Conservation (phyloP, 768 basidiomycete genomes). For the Boletus rufocinnamomeus region DNA sequence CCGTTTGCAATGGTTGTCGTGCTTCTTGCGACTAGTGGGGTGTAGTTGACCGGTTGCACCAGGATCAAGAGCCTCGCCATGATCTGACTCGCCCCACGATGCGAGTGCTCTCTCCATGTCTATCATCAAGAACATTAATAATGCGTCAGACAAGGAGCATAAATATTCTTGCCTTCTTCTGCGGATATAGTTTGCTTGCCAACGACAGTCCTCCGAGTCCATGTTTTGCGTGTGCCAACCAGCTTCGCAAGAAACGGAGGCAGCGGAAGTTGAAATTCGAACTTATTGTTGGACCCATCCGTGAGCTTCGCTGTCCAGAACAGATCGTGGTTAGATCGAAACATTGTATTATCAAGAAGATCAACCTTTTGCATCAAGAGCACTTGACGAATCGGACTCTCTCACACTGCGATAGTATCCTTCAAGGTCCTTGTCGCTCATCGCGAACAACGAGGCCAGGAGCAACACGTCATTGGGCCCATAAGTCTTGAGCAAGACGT, state of each 20-base stretch:
- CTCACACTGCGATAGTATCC: conserved; percentile 4
- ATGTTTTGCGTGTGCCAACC: not conserved
- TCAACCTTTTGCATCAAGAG: not conserved
- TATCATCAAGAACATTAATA: not conserved
- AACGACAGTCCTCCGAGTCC: not conserved
- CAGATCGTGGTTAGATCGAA: not conserved
- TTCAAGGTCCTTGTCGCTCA: not conserved
- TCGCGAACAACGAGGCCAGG: conserved; percentile 2
- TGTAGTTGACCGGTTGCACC: not conserved
- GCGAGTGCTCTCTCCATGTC: not conserved
- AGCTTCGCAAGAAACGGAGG: not conserved
- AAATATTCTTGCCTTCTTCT: not conserved
- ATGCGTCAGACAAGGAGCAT: not conserved
- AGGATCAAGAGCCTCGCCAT: not conserved
- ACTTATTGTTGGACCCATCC: not conserved
- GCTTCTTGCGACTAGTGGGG: not conserved
- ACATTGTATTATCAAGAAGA: not conserved
- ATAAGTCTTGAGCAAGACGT: conserved; percentile 8
- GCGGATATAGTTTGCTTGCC: not conserved
- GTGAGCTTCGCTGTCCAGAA: not conserved
- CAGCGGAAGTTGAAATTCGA: not conserved
- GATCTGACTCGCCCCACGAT: not conserved
- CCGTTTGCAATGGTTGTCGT: conserved; percentile 8
- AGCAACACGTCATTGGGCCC: conserved; percentile 12
- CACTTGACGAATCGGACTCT: not conserved